Conservation (phyloP, 2,329 filamentous ascomycete genomes). For the Ilyonectria destructans region DNA sequence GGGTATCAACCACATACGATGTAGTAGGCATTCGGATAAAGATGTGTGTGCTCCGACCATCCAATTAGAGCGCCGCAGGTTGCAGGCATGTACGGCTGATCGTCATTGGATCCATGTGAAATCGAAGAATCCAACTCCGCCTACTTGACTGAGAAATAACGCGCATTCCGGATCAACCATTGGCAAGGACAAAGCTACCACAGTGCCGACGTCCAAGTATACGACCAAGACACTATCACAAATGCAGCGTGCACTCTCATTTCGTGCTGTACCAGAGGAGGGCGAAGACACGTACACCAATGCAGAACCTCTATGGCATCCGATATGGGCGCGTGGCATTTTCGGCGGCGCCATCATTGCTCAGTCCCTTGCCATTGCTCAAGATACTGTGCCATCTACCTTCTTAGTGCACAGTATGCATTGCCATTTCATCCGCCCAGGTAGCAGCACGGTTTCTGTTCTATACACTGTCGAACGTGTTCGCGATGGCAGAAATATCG, state of each 20-base stretch:
- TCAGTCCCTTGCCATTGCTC: neutral
- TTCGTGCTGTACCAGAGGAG: neutral
- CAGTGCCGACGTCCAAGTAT: no score
- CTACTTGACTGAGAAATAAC: no score
- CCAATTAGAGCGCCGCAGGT: no score
- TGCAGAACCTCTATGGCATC: conserved; percentile 6
- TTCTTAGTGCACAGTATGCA: conserved; percentile 11
- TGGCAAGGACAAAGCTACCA: no score
- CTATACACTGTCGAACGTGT: conserved; percentile 3
- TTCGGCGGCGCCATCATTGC: conserved; percentile 22
- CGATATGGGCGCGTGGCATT: conserved; percentile 12
- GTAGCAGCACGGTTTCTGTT: neutral
- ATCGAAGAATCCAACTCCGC: no score
- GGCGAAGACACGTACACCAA: conserved; percentile 12
- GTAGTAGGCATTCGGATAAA: no score
- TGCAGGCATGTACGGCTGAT: no score
- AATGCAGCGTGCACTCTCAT: neutral
- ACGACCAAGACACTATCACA: neutral
- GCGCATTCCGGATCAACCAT: no score
- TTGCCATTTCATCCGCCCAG: conserved; percentile 9
- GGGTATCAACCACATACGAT: no score
- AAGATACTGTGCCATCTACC: conserved; percentile 4
- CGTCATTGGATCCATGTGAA: no score
- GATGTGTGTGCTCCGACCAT: no score
- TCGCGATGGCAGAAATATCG: conserved; percentile 7